Base-by-base conservation (phyloP, 495 filamentous ascomycete genomes). In the Podospora conica region DNA sequence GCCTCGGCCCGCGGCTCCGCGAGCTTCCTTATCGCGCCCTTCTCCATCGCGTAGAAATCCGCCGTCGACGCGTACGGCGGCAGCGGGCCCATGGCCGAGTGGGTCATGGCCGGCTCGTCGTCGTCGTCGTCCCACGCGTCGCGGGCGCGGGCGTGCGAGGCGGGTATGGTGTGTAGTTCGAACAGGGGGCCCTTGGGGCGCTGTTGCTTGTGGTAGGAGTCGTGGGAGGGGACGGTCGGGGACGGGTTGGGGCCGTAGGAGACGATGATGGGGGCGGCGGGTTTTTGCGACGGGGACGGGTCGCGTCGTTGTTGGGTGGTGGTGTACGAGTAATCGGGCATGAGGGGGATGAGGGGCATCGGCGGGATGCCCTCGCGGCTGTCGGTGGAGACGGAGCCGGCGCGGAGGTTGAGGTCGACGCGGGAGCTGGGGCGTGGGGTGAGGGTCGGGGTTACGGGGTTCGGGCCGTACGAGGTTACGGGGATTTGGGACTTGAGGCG, bases 371-470 rank as follows among this genome's bases (percentile, higher is more conserved):
- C 61, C 55, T 66, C 66, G 21, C 64, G 62, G 61, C 64, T 71
- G 59, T 65, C 62, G 10, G 65, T 66, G n/a, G 74, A 70, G n/a
- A 69, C 64, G 1, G 67, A 61, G 10, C 25, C 63, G 22, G 66
- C 60, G 33, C 65, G 67, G 18, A 64, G 28, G 54, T 65, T 63
- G n/a, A 71, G 22, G 33, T 72, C 67, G 3, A 55, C 62, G 8
- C 71, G 63, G 1, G 71, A 67, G 7, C 62, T 69, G 4, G 65
- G 29, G 6, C 73, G 74, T 2, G 69, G 73, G 1, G 67, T 71
- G 20, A 75, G 63, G 22, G 73, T 75, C 8, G 74, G 74, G 6
- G 74, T 76, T 57, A 75, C 74, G 3, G 71, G 74, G 60, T 76
- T 76, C 18, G 74, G 74, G 3, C 74, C 74, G 55, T 76, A 76